Evolutionary conservation across 768 basidiomycete genomes (phyloP).

Genomic region (Sporobolomyces phaffii): DNA sequence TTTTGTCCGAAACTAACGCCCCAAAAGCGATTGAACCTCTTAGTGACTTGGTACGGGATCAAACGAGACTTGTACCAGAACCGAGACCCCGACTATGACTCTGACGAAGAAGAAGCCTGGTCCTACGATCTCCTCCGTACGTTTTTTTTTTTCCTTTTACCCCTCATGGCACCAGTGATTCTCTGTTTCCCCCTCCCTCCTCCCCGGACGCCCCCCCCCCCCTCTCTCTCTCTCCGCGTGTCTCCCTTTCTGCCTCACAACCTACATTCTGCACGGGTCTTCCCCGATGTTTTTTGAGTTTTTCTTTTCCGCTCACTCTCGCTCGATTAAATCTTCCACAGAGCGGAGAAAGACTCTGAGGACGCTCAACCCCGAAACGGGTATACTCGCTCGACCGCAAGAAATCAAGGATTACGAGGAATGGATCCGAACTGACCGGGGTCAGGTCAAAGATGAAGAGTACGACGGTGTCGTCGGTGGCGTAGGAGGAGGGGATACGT

Average conservation of each 20-base stretch:
- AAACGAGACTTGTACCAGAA: conserved; percentile 35
- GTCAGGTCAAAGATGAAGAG: not conserved
- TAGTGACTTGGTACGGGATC: conserved; percentile 31
- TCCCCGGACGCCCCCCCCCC: no score
- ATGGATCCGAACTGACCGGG: not conserved
- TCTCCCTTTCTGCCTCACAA: no score
- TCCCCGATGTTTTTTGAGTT: no score
- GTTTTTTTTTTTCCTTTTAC: not conserved
- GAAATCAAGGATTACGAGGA: conserved; percentile 17
- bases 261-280: no score
- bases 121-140: conserved; percentile 24
- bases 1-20: no score
- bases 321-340: not conserved
- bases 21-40: no score
- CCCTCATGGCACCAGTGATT: no score
- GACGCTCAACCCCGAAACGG: conserved; percentile 9
- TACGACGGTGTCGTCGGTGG: not conserved
- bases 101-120: conserved; percentile 37
- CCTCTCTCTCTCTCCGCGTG: not conserved
- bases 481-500: not conserved
- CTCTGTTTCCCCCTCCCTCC: no score
- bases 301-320: not conserved
- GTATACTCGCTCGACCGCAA: not conserved
- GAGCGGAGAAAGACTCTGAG: conserved; percentile 5
- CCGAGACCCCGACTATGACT: conserved; percentile 41